These are phyloP conservation scores for Botryobasidium botryosum DNA, from an alignment of 768 basidiomycete genomes.

Conservation along the genomic window DNA sequence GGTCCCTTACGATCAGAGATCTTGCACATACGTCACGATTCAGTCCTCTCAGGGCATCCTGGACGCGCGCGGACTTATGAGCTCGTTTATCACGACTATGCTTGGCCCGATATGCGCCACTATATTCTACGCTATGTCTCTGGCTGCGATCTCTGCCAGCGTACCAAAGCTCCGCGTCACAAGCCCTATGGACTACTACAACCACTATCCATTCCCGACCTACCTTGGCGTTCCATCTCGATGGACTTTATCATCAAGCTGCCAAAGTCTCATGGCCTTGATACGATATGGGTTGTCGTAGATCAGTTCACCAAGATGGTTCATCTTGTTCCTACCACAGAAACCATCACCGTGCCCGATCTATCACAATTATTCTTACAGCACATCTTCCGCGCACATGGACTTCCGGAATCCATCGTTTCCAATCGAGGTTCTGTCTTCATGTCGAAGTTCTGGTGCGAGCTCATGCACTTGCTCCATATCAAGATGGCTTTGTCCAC, in stretches of 20 bases:
- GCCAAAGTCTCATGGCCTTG: conserved; percentile 12
- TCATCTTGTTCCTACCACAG: conserved; percentile 18
- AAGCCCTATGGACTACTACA: conserved; percentile 4
- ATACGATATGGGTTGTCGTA: conserved; percentile 9
- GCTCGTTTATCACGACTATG: conserved; percentile 11
- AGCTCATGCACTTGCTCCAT: not conserved
- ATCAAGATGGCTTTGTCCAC: conserved; percentile 2
- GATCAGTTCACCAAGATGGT: conserved; percentile 10
- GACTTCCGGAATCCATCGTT: not conserved
- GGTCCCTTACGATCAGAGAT: not conserved
- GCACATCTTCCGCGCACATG: conserved; percentile 17
- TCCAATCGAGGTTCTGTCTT: conserved; percentile 5
- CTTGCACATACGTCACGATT: conserved; percentile 10
- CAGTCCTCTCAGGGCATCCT: conserved; percentile 12
- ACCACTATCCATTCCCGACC: conserved; percentile 6
- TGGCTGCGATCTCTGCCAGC: conserved; percentile 7
- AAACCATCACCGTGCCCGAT: conserved; percentile 18
- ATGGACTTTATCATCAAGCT: conserved; percentile 14
- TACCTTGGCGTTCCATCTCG: conserved; percentile 3
- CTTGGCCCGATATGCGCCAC: conserved; percentile 11
- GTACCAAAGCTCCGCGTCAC: not conserved
- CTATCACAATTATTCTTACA: conserved; percentile 26
- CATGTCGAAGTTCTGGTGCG: conserved; percentile 8
- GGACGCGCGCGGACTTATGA: conserved; percentile 12
- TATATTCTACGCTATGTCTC: conserved; percentile 15